Evolutionary conservation across 805 yeast species (phyloP).

Genomic region (Teunomyces lycoperdinae): DNA sequence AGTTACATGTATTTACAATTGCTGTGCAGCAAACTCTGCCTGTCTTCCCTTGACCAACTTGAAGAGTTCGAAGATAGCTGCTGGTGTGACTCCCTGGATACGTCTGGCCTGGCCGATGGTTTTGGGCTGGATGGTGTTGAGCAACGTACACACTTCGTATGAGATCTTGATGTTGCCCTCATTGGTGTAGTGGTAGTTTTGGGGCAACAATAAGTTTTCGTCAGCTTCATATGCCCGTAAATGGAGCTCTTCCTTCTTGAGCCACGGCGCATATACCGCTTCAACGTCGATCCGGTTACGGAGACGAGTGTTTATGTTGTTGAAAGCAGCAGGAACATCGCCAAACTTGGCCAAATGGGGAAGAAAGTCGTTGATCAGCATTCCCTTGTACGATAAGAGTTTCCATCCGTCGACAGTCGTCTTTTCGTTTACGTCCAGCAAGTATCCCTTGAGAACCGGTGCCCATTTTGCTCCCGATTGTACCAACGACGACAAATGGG

Average conservation of each 20-base stretch:
- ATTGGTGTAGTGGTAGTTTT: conserved; percentile 56
- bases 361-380: conserved; percentile 25
- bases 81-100: conserved; percentile 93
- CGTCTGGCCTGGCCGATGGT: conserved; percentile 95
- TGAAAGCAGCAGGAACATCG: conserved; percentile 22
- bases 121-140: conserved; percentile 76
- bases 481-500: conserved; percentile 42
- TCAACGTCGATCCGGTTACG: conserved; percentile 67
- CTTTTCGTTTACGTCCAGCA: conserved; percentile 46
- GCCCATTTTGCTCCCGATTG: conserved; percentile 67
- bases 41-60: conserved; percentile 44
- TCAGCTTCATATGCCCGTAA: conserved; percentile 80
- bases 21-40: conserved; percentile 17
- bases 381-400: conserved; percentile 55
- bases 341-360: conserved; percentile 26
- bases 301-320: conserved; percentile 37
- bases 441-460: conserved; percentile 40
- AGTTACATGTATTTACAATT: conserved; percentile 14
- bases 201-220: conserved; percentile 72
- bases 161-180: conserved; percentile 57
- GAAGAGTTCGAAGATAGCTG: conserved; percentile 80
- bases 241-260: conserved; percentile 67
- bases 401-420: conserved; percentile 60
- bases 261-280: conserved; percentile 78
- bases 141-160: conserved; percentile 63